Base-by-base conservation (phyloP, 805 yeast species). In the Priceomyces castillae region DNA sequence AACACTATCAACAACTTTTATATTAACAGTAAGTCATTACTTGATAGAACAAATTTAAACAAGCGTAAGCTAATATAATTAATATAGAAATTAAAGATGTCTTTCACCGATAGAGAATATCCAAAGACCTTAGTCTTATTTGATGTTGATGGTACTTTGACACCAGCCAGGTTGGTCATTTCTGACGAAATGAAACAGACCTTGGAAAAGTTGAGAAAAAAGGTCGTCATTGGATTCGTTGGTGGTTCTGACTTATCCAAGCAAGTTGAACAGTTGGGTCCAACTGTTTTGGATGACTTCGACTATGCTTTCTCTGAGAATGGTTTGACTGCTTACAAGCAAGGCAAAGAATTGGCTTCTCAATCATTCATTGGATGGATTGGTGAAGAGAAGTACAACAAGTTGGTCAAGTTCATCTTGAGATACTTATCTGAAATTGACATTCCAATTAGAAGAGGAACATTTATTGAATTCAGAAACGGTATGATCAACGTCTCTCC, bases 401-500 rank as follows among this genome's bases (percentile, higher is more conserved):
- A 82, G 73, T 79, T 94, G 57, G 89, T 81, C 60, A 84, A 81
- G 71, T 94, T 89, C 74, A 81, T 89, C 62, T 77, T 94, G 62
- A 80, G 79, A 56, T 90, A 94, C 76, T 77, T 94, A 56, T 67
- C 96, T 42, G 85, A 85, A 36, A 66, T 94, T 43, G 98, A 94
- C 53, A 68, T 94, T 55, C 99, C 99, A 62, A 79, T 86, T 66
- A 89, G 97, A 82, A 89, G 97, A 77, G 99, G 99, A 69, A 94
- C 99, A 47, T 94, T 94, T 71, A 74, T 94, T 56, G 99, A 94
- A 78, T 94, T 94, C 80, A 88, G 99, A 82, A 94, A 94, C 69
- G 99, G 99, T 69, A 90, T 94, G 96, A 87, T 94, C 71, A 94
- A 94, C 73, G 89, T 94, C 51, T 90, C 97, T 12, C 99, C 99